These are phyloP conservation scores for Scheffersomyces segobiensis DNA, from an alignment of 1,139 yeast genomes.

Conservation along the genomic window DNA sequence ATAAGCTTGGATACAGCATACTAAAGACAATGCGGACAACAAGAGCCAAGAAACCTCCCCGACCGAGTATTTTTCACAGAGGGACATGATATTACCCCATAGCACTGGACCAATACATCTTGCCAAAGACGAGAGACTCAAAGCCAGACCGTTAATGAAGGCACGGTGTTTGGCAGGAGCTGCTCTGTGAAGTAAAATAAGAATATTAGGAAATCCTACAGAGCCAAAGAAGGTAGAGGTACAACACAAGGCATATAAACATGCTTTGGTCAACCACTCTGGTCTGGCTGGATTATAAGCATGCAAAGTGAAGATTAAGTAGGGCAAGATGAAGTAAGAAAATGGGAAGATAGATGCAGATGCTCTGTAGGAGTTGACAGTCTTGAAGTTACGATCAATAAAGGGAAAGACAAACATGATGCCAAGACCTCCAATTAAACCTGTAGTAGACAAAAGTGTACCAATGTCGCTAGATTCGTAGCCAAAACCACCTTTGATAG, in stretches of 20 bases:
- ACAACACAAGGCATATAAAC: constrained; percentile 19
- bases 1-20: constrained; percentile 30
- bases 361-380: constrained; percentile 21
- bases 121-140: constrained; percentile 54
- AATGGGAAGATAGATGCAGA: constrained; percentile 23
- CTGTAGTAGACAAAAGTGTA: constrained; percentile 24
- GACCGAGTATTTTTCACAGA: constrained; percentile 23
- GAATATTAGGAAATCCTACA: constrained; percentile 40
- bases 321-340: constrained; percentile 22
- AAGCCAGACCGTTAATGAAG: constrained; percentile 49
- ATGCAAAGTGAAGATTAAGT: constrained; percentile 21
- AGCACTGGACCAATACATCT: constrained; percentile 58
- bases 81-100: constrained; percentile 59
- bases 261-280: constrained; percentile 12
- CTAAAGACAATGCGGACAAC: constrained; percentile 35
- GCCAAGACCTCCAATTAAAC: constrained; percentile 24
- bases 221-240: constrained; percentile 15
- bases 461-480: constrained; percentile 23
- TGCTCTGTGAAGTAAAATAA: constrained; percentile 48
- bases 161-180: constrained; percentile 51
- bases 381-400: constrained; percentile 22
- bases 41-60: constrained; percentile 57
- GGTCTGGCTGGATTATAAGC: constrained; percentile 16
- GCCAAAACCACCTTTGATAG: constrained; percentile 23
- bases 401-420: constrained; percentile 24